Evolutionary conservation across 352 stramenopile genomes (phyloP).

Genomic region (Globisporangium spinosum): DNA sequence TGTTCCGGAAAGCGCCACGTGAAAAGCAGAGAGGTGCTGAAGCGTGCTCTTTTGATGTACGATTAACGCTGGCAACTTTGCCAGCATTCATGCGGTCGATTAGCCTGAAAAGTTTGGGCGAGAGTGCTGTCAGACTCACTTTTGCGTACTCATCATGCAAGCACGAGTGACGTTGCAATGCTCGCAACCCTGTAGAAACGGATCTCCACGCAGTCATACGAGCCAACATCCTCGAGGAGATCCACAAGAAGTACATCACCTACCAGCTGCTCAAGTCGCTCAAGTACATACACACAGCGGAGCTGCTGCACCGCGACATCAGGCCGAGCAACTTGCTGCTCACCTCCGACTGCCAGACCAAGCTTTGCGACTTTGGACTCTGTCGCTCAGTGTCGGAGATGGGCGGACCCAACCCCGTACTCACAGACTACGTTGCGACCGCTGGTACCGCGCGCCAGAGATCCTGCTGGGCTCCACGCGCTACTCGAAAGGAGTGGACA

Average conservation of each 20-base stretch:
- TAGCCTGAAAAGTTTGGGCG: background rate
- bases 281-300: slow-evolving; percentile 95
- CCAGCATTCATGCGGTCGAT: slow-evolving; percentile 34
- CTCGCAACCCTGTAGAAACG: slow-evolving; percentile 64
- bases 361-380: slow-evolving; percentile 96
- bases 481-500: slow-evolving; percentile 93
- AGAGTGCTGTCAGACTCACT: slow-evolving; percentile 6
- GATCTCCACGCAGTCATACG: slow-evolving; percentile 95
- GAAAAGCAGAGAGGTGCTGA: background rate
- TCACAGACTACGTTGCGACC: slow-evolving; percentile 96
- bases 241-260: slow-evolving; percentile 97
- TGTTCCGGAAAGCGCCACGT: slow-evolving; percentile 7
- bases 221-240: slow-evolving; percentile 93
- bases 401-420: slow-evolving; percentile 69
- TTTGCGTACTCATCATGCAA: background rate
- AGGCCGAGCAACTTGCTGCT: slow-evolving; percentile 96
- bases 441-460: slow-evolving; percentile 95
- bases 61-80: slow-evolving; percentile 28
- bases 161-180: background rate
- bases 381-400: slow-evolving; percentile 90
- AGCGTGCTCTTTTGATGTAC: slow-evolving; percentile 26
- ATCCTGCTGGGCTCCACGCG: slow-evolving; percentile 92
- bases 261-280: slow-evolving; percentile 96
- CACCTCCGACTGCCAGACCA: slow-evolving; percentile 93
- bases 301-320: slow-evolving; percentile 95